Evolutionary conservation across 495 filamentous ascomycete genomes (phyloP), one percentile per base, ranked within the genome.

Genomic region (Aspergillus sclerotioniger): DNA sequence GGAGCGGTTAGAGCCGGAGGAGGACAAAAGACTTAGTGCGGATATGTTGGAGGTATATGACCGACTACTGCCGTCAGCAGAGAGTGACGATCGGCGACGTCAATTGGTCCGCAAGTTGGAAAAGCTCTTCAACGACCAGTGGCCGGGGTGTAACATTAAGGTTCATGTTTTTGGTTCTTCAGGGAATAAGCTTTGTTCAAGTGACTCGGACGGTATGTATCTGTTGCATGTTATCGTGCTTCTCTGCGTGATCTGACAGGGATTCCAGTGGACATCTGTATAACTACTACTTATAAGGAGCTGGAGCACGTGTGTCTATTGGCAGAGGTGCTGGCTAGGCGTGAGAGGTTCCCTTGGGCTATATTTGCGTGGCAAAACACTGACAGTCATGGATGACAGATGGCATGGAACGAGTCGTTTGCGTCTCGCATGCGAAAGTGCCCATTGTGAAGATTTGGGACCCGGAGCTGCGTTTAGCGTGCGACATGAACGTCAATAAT

Each of bases 371-470:
- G 17, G 41, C 25, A 15, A 46, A 43, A 49, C 21, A 31, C 56
- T 67, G 32, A 61, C 62, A 56, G 58, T 61, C 25, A 48, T 60
- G 37, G 45, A 39, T 39, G 20, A 46, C 66, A 97, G 93, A 91
- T 76, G 94, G 94, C 53, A 98, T 98, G 94, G 80, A 97, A 72
- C 87, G 87, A 60, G 92, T 98, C 8, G 88, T 96, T 39, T 98
- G 94, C 67, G 89, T 98, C 7, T 88, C 90, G 20, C 88, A 88
- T 39, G 94, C 94, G 13, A 97, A 96, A 70, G 95, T 98, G 15
- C 93, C 95, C 9, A 98, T 98, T 61, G 94, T 98, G 53, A 98
- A 98, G 75, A 93, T 96, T 48, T 98, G 92, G 92, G 94, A 98
- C 67, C 95, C 94, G 0, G 91, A 96, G 71, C 80, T 96, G 21